These are phyloP conservation scores for Aegle marmelos DNA, from an alignment of 345 rosid species.

Conservation along the genomic window DNA sequence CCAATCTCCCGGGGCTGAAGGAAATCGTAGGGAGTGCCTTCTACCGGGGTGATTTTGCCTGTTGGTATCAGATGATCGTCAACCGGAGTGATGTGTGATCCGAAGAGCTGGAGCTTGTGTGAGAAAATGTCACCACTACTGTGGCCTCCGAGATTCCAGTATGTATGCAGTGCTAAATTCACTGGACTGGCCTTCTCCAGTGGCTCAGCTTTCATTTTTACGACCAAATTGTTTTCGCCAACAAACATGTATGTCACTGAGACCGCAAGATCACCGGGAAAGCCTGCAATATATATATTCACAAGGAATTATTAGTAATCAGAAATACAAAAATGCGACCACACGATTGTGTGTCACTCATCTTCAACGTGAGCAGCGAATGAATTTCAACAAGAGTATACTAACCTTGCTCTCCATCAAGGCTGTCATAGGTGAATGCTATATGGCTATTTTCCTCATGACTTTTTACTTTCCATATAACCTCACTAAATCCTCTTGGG, in stretches of 20 bases:
- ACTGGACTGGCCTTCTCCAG: slow-evolving; percentile 59
- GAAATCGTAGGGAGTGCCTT: slow-evolving; percentile 72
- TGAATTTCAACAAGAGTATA: neutral
- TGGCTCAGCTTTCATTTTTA: slow-evolving; percentile 62
- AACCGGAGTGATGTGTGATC: slow-evolving; percentile 57
- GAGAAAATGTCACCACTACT: slow-evolving; percentile 60
- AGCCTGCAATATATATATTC: slow-evolving; percentile 39
- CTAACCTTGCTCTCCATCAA: slow-evolving; percentile 72
- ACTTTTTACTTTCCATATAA: slow-evolving; percentile 54
- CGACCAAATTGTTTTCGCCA: slow-evolving; percentile 40
- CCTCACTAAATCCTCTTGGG: slow-evolving; percentile 59
- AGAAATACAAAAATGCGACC: too few relatives aligned
- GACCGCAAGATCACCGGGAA: slow-evolving; percentile 68
- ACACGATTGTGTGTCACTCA: too few relatives aligned
- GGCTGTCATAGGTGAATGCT: slow-evolving; percentile 59
- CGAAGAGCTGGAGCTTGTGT: slow-evolving; percentile 53
- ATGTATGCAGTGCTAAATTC: slow-evolving; percentile 71
- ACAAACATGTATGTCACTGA: slow-evolving; percentile 60
- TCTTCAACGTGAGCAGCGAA: neutral
- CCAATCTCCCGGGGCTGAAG: slow-evolving; percentile 43
- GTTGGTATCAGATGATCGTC: slow-evolving; percentile 75
- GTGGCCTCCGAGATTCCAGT: slow-evolving; percentile 84
- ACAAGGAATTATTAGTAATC: neutral
- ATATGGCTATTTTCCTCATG: slow-evolving; percentile 37
- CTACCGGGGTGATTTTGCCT: slow-evolving; percentile 34